These are phyloP conservation scores for Priceomyces carsonii DNA, from an alignment of 805 yeast species.

Conservation along the genomic window DNA sequence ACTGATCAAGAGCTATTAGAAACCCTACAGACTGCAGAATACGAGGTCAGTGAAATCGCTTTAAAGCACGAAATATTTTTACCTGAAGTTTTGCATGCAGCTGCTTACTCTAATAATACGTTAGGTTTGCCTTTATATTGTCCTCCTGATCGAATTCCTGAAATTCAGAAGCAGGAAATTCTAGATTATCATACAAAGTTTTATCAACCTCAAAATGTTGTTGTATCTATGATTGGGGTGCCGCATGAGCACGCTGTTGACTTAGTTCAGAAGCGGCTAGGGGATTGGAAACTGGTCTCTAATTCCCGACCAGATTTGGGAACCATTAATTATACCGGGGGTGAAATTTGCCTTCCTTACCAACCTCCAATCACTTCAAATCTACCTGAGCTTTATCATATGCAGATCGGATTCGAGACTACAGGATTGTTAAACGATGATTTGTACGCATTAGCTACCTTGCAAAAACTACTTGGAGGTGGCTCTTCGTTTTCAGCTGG, in stretches of 20 bases:
- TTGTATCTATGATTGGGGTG: constrained; percentile 87
- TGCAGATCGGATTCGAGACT: constrained; percentile 88
- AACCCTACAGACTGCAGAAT: constrained; percentile 70
- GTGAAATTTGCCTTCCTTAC: constrained; percentile 39
- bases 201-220: constrained; percentile 78
- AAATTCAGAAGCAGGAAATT: constrained; percentile 54
- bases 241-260: constrained; percentile 66
- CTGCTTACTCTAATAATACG: constrained; percentile 72
- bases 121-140: constrained; percentile 86
- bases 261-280: constrained; percentile 62
- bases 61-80: constrained; percentile 79
- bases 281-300: constrained; percentile 47
- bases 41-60: constrained; percentile 82
- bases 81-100: constrained; percentile 87
- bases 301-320: constrained; percentile 34
- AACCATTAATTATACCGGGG: constrained; percentile 64
- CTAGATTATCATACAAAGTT: constrained; percentile 61
- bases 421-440: constrained; percentile 81
- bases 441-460: constrained; percentile 83
- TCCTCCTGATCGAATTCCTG: constrained; percentile 65
- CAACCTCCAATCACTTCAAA: constrained; percentile 43
- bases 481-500: constrained; percentile 98
- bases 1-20: constrained; percentile 71
- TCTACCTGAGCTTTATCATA: constrained; percentile 78
- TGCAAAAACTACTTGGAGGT: constrained; percentile 91